phyloP scores from a whole-genome alignment of 805 yeast genomes.

The Starmerella khaoyaiensis region DNA sequence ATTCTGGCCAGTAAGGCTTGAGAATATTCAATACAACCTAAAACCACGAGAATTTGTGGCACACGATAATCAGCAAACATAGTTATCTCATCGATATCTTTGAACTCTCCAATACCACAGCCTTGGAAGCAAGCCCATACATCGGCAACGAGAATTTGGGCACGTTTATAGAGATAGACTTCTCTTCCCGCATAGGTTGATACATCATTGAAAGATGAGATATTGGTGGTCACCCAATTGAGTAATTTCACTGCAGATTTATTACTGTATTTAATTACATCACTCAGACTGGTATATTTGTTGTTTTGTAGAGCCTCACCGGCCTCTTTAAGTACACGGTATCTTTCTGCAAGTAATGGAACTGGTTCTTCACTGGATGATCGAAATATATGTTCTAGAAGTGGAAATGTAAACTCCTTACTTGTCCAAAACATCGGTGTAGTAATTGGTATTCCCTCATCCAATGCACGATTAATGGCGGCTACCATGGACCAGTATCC shows the following conservation, averaged over 20 bases:
- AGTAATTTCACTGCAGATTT: conserved; percentile 29
- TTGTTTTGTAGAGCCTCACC: conserved; percentile 23
- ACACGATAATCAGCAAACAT: conserved; percentile 39
- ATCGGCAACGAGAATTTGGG: conserved; percentile 34
- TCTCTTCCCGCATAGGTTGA: conserved; percentile 23
- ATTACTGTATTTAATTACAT: conserved; percentile 18
- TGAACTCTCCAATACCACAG: conserved; percentile 27
- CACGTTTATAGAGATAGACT: conserved; percentile 31
- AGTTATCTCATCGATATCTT: conserved; percentile 31
- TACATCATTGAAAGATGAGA: conserved; percentile 29
- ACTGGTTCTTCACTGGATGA: conserved; percentile 26
- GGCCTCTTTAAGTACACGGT: conserved; percentile 29
- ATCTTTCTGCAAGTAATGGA: conserved; percentile 30
- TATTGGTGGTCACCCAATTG: conserved; percentile 21
- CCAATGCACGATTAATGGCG: conserved; percentile 33
- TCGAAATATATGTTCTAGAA: conserved; percentile 25
- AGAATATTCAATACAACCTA: conserved; percentile 30
- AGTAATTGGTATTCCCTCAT: conserved; percentile 30
- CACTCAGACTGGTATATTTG: conserved; percentile 18
- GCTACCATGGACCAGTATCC: conserved; percentile 37
- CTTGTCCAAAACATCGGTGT: conserved; percentile 28
- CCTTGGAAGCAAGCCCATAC: conserved; percentile 36
- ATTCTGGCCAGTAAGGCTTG: conserved; percentile 21
- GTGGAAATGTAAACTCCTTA: conserved; percentile 21
- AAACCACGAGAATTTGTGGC: conserved; percentile 32